These are phyloP conservation scores for Lupinus albus DNA, from an alignment of 306 rosid genomes.

Conservation along the genomic window DNA sequence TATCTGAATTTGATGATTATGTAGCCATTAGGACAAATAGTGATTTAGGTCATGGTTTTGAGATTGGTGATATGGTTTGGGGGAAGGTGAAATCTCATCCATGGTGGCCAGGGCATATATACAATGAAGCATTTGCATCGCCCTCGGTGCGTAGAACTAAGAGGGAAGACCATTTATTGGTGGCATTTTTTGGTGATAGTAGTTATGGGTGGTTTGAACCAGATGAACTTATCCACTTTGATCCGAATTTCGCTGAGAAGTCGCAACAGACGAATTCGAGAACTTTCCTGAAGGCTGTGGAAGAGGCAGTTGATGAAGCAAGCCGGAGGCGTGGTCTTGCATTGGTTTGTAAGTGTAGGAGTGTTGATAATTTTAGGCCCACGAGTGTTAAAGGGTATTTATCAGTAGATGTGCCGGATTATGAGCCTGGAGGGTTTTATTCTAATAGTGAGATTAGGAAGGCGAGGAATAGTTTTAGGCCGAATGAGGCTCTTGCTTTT, in stretches of 20 bases:
- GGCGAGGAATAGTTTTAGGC: slow-evolving; percentile 65
- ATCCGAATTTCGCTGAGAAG: slow-evolving; percentile 69
- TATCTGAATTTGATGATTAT: slow-evolving; percentile 65
- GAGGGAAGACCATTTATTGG: slow-evolving; percentile 81
- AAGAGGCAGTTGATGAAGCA: slow-evolving; percentile 89
- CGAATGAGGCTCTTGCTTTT: slow-evolving; percentile 62
- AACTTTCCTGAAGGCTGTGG: slow-evolving; percentile 76
- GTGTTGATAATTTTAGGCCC: slow-evolving; percentile 53
- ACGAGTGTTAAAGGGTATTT: slow-evolving; percentile 65
- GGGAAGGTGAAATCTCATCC: slow-evolving; percentile 99
- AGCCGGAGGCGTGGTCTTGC: slow-evolving; percentile 77
- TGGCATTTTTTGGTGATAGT: slow-evolving; percentile 93
- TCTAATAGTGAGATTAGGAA: slow-evolving; percentile 65
- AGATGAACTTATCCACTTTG: slow-evolving; percentile 78
- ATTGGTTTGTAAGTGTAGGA: slow-evolving; percentile 76
- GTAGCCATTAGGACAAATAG: slow-evolving; percentile 67
- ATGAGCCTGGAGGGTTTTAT: slow-evolving; percentile 75
- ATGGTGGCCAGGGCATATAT: slow-evolving; percentile 99
- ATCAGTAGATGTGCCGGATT: slow-evolving; percentile 79
- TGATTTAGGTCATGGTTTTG: slow-evolving; percentile 61
- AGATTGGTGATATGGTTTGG: slow-evolving; percentile 94
- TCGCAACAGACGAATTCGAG: slow-evolving; percentile 70
- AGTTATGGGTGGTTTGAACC: slow-evolving; percentile 99
- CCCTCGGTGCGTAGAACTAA: slow-evolving; percentile 71
- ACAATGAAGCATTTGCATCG: slow-evolving; percentile 71